Base-by-base conservation (phyloP, 768 basidiomycete species). In the Amanita rubescens region DNA sequence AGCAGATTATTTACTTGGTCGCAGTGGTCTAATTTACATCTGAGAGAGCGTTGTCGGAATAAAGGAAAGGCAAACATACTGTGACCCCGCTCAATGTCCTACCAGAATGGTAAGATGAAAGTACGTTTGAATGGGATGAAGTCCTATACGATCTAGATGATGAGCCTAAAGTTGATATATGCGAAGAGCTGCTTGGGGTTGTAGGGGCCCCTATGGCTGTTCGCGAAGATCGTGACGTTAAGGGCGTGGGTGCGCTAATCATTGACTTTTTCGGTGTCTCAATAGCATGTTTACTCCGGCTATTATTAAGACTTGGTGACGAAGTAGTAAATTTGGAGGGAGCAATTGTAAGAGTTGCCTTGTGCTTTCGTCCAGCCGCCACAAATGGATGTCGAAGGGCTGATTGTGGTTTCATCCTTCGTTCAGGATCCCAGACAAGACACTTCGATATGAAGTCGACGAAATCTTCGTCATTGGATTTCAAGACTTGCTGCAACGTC, bases 381-480 rank as follows among this genome's bases (percentile, higher is more conserved):
- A 96, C 77, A 71, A 93, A 97, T 10, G 90, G 87, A 69, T 97
- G 95, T 20, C 93, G 83, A 73, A 97, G 68, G 0, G 95, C 95
- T 9, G 87, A 80, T 60, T 93, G 88, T 3, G 95, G 95, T 67
- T 96, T 98, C 65, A 99, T 78, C 30, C 96, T 81, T 48, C 90
- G 81, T 62, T 98, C 95, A 8, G 96, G 96, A 71, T 99, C 96
- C 94, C 94, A 99, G 25, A 90, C 78, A n/a, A 99, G 76, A 69
- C 96, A 99, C 67, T 95, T 97, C 1, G 90, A 78, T 58, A 98
- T 87, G 67, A 99, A 99, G 71, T 99, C 96, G 53, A 99, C 77
- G 59, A 99, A 98, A 41, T 90, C 84, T 55, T 95, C 92, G 64
- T 98, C 96, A 55, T 94, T 90, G 63, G 87, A 90, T 53, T 90